These are phyloP conservation scores for Phoma herbarum DNA, from an alignment of 2,329 filamentous ascomycete species.

Conservation along the genomic window DNA sequence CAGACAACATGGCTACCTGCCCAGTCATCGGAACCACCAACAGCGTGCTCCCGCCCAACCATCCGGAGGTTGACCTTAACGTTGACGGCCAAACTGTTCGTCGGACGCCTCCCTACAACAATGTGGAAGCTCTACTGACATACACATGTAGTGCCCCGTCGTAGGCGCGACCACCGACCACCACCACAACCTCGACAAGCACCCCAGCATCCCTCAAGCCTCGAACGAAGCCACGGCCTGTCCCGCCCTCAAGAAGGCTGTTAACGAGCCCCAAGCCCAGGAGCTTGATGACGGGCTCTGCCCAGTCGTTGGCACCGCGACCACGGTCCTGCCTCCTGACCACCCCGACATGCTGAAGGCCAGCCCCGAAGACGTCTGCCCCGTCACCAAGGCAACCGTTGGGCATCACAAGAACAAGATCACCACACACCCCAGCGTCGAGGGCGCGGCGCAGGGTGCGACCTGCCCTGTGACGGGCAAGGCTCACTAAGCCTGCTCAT, in stretches of 20 bases:
- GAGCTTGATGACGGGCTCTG: constrained; percentile 55
- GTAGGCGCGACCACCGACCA: constrained; percentile 57
- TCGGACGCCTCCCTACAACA: not conserved
- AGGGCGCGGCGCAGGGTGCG: constrained; percentile 46
- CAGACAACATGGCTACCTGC: constrained; percentile 35
- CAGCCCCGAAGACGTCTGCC: constrained; percentile 52
- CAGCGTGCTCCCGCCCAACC: constrained; percentile 55
- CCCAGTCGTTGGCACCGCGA: constrained; percentile 56
- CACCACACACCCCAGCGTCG: constrained; percentile 52
- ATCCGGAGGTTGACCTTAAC: constrained; percentile 51
- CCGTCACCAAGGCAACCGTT: constrained; percentile 56
- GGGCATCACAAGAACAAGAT: constrained; percentile 57
- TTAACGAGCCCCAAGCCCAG: constrained; percentile 47
- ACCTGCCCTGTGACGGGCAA: constrained; percentile 56
- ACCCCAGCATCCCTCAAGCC: constrained; percentile 47
- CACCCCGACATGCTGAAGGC: constrained; percentile 53
- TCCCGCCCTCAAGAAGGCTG: constrained; percentile 53
- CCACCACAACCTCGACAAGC: constrained; percentile 55
- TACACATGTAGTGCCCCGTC: constrained; percentile 53
- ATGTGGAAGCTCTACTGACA: not conserved
- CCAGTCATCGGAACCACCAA: constrained; percentile 55
- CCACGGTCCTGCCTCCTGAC: constrained; percentile 53
- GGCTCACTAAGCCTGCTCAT: constrained; percentile 20
- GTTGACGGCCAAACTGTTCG: constrained; percentile 50
- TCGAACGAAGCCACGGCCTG: constrained; percentile 49